These are phyloP conservation scores for Tylopilus sp. DNA, from an alignment of 1,284 basidiomycete species.

Conservation along the genomic window DNA sequence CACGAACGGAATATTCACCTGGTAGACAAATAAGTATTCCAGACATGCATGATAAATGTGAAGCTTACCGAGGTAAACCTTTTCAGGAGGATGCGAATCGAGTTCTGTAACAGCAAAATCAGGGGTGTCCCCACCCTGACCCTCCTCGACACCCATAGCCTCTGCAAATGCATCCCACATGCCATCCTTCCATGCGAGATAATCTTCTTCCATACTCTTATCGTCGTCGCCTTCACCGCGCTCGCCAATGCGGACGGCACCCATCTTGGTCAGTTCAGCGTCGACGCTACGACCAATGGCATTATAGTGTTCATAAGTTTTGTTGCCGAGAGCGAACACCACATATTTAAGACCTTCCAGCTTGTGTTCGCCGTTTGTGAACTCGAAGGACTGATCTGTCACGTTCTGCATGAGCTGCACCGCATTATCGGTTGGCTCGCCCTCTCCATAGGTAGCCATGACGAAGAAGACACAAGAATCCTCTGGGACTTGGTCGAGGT, in stretches of 20 bases:
- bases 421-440: constrained; percentile 99
- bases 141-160: constrained; percentile 88
- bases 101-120: constrained; percentile 92
- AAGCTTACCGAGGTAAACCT: constrained; percentile 82
- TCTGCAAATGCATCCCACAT: constrained; percentile 91
- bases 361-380: constrained; percentile 73
- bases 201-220: constrained; percentile 99
- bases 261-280: constrained; percentile 69
- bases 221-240: constrained; percentile 98
- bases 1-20: constrained; percentile 88
- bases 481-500: constrained; percentile 86
- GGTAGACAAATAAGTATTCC: constrained; percentile 5
- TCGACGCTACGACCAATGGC: constrained; percentile 84
- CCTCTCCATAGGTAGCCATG: constrained; percentile 98
- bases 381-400: constrained; percentile 82
- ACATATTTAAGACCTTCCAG: constrained; percentile 93
- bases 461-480: constrained; percentile 90
- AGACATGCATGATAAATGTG: not conserved
- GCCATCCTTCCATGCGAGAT: constrained; percentile 98
- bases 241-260: constrained; percentile 84
- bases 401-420: constrained; percentile 92
- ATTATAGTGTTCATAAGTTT: constrained; percentile 96
- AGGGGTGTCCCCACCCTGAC: constrained; percentile 91
- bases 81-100: constrained; percentile 67
- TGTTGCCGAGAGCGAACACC: constrained; percentile 93